Percentiles rank a stretch among this genome's conserved stretches.
phyloP scores from a whole-genome alignment of 2,329 filamentous ascomycete species.

The Magnaporthiopsis poae region DNA sequence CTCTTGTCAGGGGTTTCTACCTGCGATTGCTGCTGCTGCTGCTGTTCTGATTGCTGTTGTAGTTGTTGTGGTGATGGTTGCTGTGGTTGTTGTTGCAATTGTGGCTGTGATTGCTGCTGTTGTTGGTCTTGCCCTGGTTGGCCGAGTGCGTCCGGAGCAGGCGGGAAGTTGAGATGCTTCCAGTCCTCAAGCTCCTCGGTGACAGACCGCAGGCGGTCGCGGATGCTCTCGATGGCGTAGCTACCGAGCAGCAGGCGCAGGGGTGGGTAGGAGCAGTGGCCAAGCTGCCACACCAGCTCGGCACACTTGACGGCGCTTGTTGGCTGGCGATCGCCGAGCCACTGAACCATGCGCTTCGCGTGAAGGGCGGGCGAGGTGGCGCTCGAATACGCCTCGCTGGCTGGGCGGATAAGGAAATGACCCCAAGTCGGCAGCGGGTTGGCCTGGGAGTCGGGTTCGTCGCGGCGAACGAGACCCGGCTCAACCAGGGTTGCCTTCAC shows the following conservation, averaged over 20 bases:
- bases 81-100: not conserved
- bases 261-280: slow-evolving; percentile 88
- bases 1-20: not conserved
- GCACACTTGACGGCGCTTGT: slow-evolving; percentile 87
- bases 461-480: slow-evolving; percentile 75
- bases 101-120: slow-evolving; percentile 12
- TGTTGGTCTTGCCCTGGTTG: slow-evolving; percentile 13
- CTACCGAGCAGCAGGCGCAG: slow-evolving; percentile 77
- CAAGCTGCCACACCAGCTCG: slow-evolving; percentile 87
- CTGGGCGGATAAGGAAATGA: slow-evolving; percentile 81
- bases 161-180: slow-evolving; percentile 70
- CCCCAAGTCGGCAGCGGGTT: slow-evolving; percentile 70
- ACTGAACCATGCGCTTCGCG: slow-evolving; percentile 82
- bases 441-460: slow-evolving; percentile 46
- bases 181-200: slow-evolving; percentile 93
- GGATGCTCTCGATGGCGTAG: slow-evolving; percentile 91
- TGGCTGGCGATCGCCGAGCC: slow-evolving; percentile 85
- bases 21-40: slow-evolving; percentile 12
- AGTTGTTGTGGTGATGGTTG: slow-evolving; percentile 13
- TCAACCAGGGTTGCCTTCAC: slow-evolving; percentile 91
- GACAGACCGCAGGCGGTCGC: slow-evolving; percentile 78
- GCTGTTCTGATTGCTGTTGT: slow-evolving; percentile 13
- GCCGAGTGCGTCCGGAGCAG: slow-evolving; percentile 27
- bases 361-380: slow-evolving; percentile 76
- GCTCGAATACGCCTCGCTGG: slow-evolving; percentile 70